A percentile compares a stretch with the other conserved stretches of the same genome.
Conservation (phyloP, 2,329 filamentous ascomycete species). For the Pyrenochaeta sp. region DNA sequence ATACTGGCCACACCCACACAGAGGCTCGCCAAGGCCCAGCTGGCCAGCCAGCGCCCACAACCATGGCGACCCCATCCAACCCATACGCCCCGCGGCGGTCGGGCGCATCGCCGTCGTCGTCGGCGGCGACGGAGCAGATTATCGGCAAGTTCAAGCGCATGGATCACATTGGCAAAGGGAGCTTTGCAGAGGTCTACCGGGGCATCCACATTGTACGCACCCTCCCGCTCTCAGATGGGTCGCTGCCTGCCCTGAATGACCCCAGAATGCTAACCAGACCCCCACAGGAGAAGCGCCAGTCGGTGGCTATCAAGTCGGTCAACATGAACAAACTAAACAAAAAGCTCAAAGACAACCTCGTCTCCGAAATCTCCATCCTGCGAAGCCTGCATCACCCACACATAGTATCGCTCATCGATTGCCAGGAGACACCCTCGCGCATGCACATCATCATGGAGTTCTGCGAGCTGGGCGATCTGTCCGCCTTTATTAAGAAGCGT, state of each 20-base stretch:
- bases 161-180: constrained; percentile 94
- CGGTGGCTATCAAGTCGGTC: constrained; percentile 96
- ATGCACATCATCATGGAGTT: constrained; percentile 99
- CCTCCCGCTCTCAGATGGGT: background rate
- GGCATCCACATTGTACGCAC: constrained; percentile 77
- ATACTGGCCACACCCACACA: constrained; percentile 11
- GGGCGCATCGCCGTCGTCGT: constrained; percentile 48
- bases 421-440: constrained; percentile 83
- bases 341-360: constrained; percentile 96
- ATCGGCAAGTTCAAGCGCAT: constrained; percentile 84
- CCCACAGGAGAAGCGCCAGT: constrained; percentile 76
- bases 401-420: constrained; percentile 95
- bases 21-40: constrained; percentile 27
- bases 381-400: constrained; percentile 94
- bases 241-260: background rate
- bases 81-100: constrained; percentile 47
- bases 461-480: constrained; percentile 93
- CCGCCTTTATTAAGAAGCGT: constrained; percentile 94
- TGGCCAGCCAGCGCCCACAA: constrained; percentile 43
- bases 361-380: constrained; percentile 94
- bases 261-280: no score
- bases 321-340: constrained; percentile 89
- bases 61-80: constrained; percentile 46
- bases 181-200: constrained; percentile 94
- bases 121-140: constrained; percentile 40